Evolutionary conservation across 2,329 filamentous ascomycete genomes (phyloP).

Genomic region (Paracorniculantispora psalliotae): DNA sequence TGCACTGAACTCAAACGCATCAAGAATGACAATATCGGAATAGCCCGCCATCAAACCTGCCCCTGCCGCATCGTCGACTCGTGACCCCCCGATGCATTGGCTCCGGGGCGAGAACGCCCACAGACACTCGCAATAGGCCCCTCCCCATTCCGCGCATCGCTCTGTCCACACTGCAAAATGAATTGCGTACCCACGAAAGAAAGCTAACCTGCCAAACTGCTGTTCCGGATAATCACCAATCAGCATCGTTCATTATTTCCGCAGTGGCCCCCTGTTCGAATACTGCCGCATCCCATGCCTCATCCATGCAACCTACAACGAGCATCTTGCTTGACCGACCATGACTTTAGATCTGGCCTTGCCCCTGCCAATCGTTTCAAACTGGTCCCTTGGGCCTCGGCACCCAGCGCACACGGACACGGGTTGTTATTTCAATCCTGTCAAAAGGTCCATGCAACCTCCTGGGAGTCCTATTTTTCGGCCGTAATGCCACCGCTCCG

Average conservation of each 20-base stretch:
- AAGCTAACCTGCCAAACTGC: neutral
- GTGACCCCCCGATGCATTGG: neutral
- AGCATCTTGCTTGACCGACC: neutral
- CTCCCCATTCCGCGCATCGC: neutral
- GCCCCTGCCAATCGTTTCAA: neutral
- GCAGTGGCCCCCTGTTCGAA: neutral
- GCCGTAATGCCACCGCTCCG: neutral
- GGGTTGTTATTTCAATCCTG: neutral
- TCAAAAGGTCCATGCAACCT: neutral
- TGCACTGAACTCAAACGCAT: neutral
- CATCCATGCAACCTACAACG: neutral
- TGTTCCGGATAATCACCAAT: neutral
- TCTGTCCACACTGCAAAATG: too few relatives aligned
- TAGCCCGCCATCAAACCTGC: neutral
- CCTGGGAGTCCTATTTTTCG: neutral
- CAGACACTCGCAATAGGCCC: neutral
- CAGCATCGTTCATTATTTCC: neutral
- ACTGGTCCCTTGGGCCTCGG: neutral
- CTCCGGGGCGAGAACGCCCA: neutral
- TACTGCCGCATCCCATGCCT: neutral
- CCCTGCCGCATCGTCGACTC: neutral
- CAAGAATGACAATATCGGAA: neutral
- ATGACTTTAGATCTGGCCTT: neutral
- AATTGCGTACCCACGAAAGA: neutral
- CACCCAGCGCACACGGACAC: neutral